phyloP scores from a whole-genome alignment of 129 eudicot genomes.

The Flaveria brownii region DNA sequence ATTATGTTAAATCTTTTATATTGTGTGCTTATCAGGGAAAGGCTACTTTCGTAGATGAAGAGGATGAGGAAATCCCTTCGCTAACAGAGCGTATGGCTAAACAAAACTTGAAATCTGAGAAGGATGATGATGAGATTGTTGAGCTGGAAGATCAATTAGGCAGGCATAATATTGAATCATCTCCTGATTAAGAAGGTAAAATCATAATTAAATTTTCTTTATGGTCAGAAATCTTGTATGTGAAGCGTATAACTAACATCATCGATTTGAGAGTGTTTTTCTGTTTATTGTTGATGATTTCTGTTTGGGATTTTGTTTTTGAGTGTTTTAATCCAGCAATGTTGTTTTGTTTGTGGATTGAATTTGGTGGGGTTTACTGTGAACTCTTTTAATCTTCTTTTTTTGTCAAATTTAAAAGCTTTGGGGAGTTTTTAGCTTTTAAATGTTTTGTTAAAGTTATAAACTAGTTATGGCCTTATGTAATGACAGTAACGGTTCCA shows the following conservation, averaged over 20 bases:
- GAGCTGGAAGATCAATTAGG: conserved; percentile 70
- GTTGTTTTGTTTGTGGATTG: too few species aligned
- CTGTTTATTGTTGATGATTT: too few species aligned
- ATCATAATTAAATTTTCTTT: neutral
- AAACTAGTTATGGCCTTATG: too few species aligned
- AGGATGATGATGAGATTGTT: conserved; percentile 50
- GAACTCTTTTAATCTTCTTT: too few species aligned
- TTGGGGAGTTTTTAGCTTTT: too few species aligned
- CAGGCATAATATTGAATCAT: conserved; percentile 67
- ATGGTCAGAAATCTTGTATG: neutral
- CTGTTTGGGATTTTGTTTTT: too few species aligned
- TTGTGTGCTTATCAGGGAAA: conserved; percentile 48
- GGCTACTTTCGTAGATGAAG: conserved; percentile 39
- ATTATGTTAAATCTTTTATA: neutral
- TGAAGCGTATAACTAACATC: neutral
- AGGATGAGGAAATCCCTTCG: conserved; percentile 45
- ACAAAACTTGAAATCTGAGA: conserved; percentile 31
- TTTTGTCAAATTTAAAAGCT: too few species aligned
- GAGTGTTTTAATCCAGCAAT: too few species aligned
- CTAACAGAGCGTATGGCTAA: conserved; percentile 68
- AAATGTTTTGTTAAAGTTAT: too few species aligned
- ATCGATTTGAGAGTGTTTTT: too few species aligned
- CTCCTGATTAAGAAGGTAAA: conserved; percentile 80
- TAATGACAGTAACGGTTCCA: too few species aligned
- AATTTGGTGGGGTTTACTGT: too few species aligned